Evolutionary conservation across 306 rosid genomes (phyloP).

Genomic region (Inga oerstediana): DNA sequence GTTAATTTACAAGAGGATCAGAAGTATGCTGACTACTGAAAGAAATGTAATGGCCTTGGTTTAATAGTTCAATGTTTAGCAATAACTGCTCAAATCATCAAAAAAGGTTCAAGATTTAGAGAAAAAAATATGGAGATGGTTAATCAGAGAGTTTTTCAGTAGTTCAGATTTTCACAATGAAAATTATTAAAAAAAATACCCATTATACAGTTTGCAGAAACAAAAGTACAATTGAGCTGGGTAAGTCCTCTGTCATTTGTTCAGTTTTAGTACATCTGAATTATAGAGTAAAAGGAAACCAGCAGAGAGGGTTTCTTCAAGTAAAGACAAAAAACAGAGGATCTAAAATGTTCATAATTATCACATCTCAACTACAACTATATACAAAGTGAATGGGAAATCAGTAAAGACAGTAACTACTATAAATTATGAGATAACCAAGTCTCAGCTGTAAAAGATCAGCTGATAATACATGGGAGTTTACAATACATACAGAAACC

Average conservation of each 20-base stretch:
- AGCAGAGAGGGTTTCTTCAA: not conserved
- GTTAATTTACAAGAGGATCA: not conserved
- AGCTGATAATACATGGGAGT: constrained; percentile 32
- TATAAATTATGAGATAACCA: constrained; percentile 19
- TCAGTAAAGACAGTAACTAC: constrained; percentile 36
- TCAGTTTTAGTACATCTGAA: not conserved
- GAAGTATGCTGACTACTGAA: not conserved
- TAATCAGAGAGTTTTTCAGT: not conserved
- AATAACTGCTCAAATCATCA: not conserved
- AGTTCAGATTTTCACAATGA: not conserved
- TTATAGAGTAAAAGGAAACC: not conserved
- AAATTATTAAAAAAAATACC: too few species aligned
- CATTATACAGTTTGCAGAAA: not conserved
- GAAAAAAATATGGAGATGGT: not conserved
- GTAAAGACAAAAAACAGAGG: not conserved
- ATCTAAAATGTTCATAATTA: not conserved
- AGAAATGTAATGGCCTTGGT: not conserved
- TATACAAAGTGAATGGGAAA: constrained; percentile 14
- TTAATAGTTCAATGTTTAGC: not conserved
- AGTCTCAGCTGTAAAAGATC: constrained; percentile 41
- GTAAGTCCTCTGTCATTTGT: not conserved
- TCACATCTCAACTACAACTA: constrained; percentile 12
- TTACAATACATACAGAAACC: constrained; percentile 8
- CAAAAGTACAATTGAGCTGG: not conserved
- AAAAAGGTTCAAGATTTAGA: not conserved